Evolutionary conservation across 345 rosid species (phyloP), one percentile per base, ranked within the genome.

Genomic region (Acer campestre): DNA sequence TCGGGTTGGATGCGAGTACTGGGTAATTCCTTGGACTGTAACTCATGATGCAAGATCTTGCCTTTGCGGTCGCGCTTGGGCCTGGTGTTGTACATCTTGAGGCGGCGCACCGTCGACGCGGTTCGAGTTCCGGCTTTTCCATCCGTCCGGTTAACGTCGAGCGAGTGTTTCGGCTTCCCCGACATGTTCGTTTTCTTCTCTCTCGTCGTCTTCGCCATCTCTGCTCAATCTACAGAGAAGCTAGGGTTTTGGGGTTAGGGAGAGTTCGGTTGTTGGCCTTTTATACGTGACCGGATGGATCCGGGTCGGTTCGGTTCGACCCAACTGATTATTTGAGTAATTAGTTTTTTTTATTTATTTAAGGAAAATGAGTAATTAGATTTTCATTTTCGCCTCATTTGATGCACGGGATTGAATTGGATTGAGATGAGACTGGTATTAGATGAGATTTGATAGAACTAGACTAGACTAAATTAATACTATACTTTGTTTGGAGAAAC

Each of bases 91-190:
- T 92, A 94, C 98, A 96, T 91, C 86, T 92, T 85, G 73, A 96
- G 97, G 40, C 97, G 98, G 68, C 92, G 91, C 56, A 95, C 97
- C 29, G 95, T 92, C 71, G 92, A 88, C 67, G 97, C 86, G 77
- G 84, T 81, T 44, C 92, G 94, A 10, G 82, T 77, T 13, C 82
- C 82, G 4, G 78, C 81, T 79, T 85, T 88, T 17, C 89, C 90
- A 80, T 86, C 87, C 13, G 78, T 79, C 0, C 99, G 91, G 84
- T 95, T 93, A 3, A 83, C 88, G 80, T 95, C 99, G n/a, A 95
- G 92, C 0, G 97, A 91, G 80, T 93, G 99, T 85, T 93, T 95
- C 20, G 97, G 98, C 82, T 92, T 95, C 0, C 98, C 99, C 8
- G 95, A 91, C 0, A 89, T 86, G 75, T 88, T 94, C n/a, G 84